Base-by-base conservation (phyloP, 2,329 filamentous ascomycete genomes). In the Cladosporium sphaerospermum region DNA sequence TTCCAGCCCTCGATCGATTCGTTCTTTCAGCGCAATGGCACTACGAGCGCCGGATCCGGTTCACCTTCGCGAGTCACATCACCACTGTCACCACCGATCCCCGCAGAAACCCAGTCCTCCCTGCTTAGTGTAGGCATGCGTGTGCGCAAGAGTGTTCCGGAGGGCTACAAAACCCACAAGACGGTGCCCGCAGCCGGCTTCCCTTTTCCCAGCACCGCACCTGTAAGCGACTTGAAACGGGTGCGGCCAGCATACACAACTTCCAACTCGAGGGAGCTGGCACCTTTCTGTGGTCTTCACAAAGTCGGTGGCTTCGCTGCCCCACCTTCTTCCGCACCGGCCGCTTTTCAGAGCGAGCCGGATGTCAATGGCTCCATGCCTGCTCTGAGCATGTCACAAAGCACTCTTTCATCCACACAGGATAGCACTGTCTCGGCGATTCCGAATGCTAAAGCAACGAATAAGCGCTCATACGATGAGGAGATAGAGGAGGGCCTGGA, bases 111-210 rank as follows among this genome's bases (percentile, higher is more conserved):
- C 32, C 89, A 96, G 70, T 79, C 90, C 34, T 87, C 87, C 57
- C 83, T 97, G n/a, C 77, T 96, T 40, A 88, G 80, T 63, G 92
- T 97, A 59, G 92, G 92, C 63, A 96, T 96, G 90, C 85, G 92
- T 19, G 80, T 97, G 47, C 86, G 92, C 67, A 97, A 97, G 74
- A 88, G 88, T 9, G 87, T 97, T 7, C 86, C 89, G 0, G 91
- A 96, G 68, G 92, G 92, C 55, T 96, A 96, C 78, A 95, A 95
- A 75, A 95, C 88, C 1, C 80, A 80, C 69, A 67, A 72, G 56
- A 74, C 65, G 2, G 31, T 67, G 16, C 57, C 57, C 5, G 40
- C 44, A 14, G 44, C 57, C 9, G 59, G 54, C 13, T 65, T 61
- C 37, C 55, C 57, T 9, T 61, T 61, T 37, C 58, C 62, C 3